phyloP scores from a whole-genome alignment of 495 filamentous ascomycete genomes.

The Penicillium mononematosum region DNA sequence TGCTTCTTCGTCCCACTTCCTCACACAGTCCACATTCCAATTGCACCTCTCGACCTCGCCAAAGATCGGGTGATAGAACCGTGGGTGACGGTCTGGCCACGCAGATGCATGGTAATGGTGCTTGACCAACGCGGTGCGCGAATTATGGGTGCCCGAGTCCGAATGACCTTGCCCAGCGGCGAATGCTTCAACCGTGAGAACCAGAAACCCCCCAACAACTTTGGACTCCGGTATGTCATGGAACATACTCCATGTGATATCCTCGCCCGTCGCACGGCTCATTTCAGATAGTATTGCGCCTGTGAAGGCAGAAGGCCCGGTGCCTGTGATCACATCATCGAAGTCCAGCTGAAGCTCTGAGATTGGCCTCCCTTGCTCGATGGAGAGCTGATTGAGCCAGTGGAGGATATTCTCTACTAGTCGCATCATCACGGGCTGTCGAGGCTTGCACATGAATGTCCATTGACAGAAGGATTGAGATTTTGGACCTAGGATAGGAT shows the following conservation, averaged over 20 bases:
- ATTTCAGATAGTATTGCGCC: slow-evolving; percentile 59
- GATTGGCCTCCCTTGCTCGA: slow-evolving; percentile 51
- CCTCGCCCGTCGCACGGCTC: slow-evolving; percentile 34
- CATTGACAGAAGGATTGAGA: slow-evolving; percentile 66
- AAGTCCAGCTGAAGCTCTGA: slow-evolving; percentile 59
- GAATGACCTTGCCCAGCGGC: slow-evolving; percentile 65
- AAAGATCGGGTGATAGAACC: slow-evolving; percentile 59
- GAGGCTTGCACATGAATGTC: slow-evolving; percentile 64
- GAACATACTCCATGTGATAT: slow-evolving; percentile 54
- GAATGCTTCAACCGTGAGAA: slow-evolving; percentile 63
- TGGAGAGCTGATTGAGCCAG: slow-evolving; percentile 57
- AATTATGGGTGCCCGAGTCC: slow-evolving; percentile 60
- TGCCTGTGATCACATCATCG: slow-evolving; percentile 65
- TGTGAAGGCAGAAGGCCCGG: slow-evolving; percentile 66
- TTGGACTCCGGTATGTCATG: slow-evolving; percentile 59
- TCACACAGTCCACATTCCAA: slow-evolving; percentile 59
- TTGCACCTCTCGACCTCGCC: slow-evolving; percentile 64
- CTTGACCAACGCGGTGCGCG: slow-evolving; percentile 55
- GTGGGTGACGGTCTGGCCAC: slow-evolving; percentile 58
- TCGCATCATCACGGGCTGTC: slow-evolving; percentile 59
- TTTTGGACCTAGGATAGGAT: slow-evolving; percentile 61
- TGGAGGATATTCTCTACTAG: slow-evolving; percentile 59
- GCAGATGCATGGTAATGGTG: slow-evolving; percentile 65
- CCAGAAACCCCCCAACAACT: slow-evolving; percentile 54
- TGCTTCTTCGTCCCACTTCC: slow-evolving; percentile 55